Base-by-base conservation (phyloP, 139 green algal genomes). In the Diplosphaera chodatii region DNA sequence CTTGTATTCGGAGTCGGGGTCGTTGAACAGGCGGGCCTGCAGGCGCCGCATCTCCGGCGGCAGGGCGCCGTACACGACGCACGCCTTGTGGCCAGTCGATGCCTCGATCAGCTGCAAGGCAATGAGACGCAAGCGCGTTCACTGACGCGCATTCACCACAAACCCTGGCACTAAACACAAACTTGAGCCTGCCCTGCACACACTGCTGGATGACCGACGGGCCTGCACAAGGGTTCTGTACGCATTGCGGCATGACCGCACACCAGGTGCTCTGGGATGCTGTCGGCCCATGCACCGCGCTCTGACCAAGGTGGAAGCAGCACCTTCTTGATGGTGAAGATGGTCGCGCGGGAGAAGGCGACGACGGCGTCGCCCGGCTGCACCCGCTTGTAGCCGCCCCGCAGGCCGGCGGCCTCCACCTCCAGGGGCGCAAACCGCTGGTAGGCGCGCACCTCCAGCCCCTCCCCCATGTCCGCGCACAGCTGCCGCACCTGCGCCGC, bases 21-120 rank as follows among this genome's bases (percentile, higher is more conserved):
- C 85, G 66, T 97, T 98, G 82, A 98, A 98, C 64, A 97, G 79
- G 23, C 80, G 75, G 13, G 92, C 92, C 82, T 97, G 92, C 66
- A 84, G 67, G 56, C 87, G 70, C 0, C 93, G 82, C 31, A 84
- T 92, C 74, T 97, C 93, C 4, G 93, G 93, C 0, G 93, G 93
- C 67, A 98, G 82, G 0, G 80, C 87, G 15, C 93, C 93, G 70
- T 98, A 98, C 15, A 98, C 82, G 3, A 98, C 87, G 70, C 83
- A 91, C 64, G 70, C 65, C 65, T 75, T 78, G 27, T 84, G 72
- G 23, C 31, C 40, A 0, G 71, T 79, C 59, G 68, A 41, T n/a
- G 63, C 64, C 78, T 93, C 88, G 10, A 93, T 77, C 29, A 83
- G 27, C 55, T 75, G 29, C 73, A 89, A 91, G 40, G 37, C 10